Base-by-base conservation (phyloP, 345 rosid species). In the Citrus reticulata region DNA sequence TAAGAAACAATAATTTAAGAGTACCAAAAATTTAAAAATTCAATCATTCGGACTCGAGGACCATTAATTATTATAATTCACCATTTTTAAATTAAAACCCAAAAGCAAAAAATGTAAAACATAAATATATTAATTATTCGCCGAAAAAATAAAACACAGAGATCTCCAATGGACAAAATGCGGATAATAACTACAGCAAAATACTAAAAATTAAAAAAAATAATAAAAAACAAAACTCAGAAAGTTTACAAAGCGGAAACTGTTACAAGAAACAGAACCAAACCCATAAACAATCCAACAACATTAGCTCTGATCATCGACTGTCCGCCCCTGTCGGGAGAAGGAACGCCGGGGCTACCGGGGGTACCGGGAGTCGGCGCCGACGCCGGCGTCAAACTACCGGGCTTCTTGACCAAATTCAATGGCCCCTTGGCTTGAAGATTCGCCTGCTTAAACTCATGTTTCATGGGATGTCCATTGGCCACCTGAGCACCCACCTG, bases 401-500 rank as follows among this genome's bases (percentile, higher is more conserved):
- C 40, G 2, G 68, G 58, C 4, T 14, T 59, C 24, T 27, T 63
- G 66, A 30, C 82, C 83, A 91, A 70, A 73, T 51, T 70, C 75
- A 95, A 70, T 9, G 73, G 74, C 0, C 73, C 80, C 24, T 2
- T 79, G 1, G 95, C 8, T 0, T 39, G 55, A 77, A 86, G 9
- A 76, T 93, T 93, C 0, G 9, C 73, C 2, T 42, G 34, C 37
- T 0, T 1, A 14, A 77, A 29, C 0, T 70, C 84, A 75, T 95
- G 97, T 46, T 60, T 57, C 13, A 20, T 46, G 9, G 87, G 89
- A 29, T 0, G 37, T 25, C 88, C 91, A 37, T 51, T 69, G 8
- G 79, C 73, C 19, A 89, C 90, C 17, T 77, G 66, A 19, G 88
- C 80, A 8, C 98, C 96, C 32, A 91, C 90, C 79, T 95, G 98